These are phyloP conservation scores for Ustilaginoidea virens DNA, from an alignment of 2,329 filamentous ascomycete species.

Conservation along the genomic window DNA sequence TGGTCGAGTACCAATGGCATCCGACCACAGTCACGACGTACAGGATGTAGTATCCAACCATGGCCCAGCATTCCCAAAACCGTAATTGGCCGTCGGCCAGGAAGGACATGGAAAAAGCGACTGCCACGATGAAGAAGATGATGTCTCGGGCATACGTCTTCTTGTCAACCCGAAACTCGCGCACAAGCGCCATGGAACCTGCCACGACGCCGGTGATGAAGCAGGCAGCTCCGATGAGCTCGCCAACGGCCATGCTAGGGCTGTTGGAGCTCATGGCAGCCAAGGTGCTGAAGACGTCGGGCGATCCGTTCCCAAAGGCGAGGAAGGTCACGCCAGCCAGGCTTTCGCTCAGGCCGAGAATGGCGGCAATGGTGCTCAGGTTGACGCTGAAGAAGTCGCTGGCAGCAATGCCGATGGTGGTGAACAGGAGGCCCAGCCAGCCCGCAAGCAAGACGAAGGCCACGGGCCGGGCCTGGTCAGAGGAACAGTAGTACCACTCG, in stretches of 20 bases:
- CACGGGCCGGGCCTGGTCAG: constrained; percentile 51
- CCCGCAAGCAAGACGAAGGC: constrained; percentile 65
- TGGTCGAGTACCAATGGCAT: constrained; percentile 78
- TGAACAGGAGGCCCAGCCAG: constrained; percentile 85
- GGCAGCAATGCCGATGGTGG: constrained; percentile 91
- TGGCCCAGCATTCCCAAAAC: constrained; percentile 76
- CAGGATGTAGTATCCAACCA: constrained; percentile 83
- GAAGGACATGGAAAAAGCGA: constrained; percentile 76
- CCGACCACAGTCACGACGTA: constrained; percentile 79
- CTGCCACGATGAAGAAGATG: constrained; percentile 77
- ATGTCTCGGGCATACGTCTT: constrained; percentile 87
- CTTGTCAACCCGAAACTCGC: constrained; percentile 80
- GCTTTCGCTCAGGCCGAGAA: constrained; percentile 89
- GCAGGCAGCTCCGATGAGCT: constrained; percentile 83
- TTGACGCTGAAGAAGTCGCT: constrained; percentile 99
- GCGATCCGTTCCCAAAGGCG: constrained; percentile 93
- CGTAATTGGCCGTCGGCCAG: constrained; percentile 70
- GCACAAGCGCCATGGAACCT: constrained; percentile 92
- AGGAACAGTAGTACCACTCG: constrained; percentile 74
- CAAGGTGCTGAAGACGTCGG: constrained; percentile 97
- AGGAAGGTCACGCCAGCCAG: constrained; percentile 92
- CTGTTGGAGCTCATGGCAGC: constrained; percentile 95
- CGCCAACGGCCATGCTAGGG: constrained; percentile 89
- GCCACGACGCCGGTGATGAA: constrained; percentile 96
- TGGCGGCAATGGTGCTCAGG: constrained; percentile 75